Base-by-base conservation (phyloP, 2,329 filamentous ascomycete genomes). In the Neobulgaria alba region DNA sequence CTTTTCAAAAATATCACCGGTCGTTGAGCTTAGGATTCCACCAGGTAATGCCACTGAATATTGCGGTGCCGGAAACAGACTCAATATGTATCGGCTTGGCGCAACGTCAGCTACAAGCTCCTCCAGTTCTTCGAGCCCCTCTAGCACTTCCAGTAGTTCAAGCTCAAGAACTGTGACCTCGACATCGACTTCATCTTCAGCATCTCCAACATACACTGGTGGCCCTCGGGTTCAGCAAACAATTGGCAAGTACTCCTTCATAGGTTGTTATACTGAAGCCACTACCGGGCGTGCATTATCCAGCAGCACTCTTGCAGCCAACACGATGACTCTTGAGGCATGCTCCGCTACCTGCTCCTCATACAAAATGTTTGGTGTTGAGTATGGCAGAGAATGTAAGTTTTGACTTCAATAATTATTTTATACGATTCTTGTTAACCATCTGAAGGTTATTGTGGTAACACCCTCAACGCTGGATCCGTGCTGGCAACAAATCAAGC, bases 381-480 rank as follows among this genome's bases (percentile, higher is more conserved):
- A 67, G 43, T 67, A 63, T 46, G 54, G 56, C 16, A 39, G 54
- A 33, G 60, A 64, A 46, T 64, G 61, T 43, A 29, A 33, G 45
- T 45, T 10, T 4, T n/a, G 47, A 57, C 30, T n/a, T n/a, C n/a
- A n/a, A n/a, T n/a, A n/a, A 15, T 9, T 14, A 7, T 21, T 23
- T 35, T 17, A 4, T 19, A 4, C 3, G 3, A 3, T 10, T 21
- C 5, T 14, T 8, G 20, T 14, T 35, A 18, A 36, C 15, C 1
- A 33, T 32, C 23, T 26, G 7, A 20, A 47, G 44, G 43, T 29
- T 53, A 52, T 39, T 62, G 60, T 42, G 59, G 57, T 15, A 56
- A 57, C 41, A 35, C 35, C 4, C 38, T 59, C 9, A 33, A 33
- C n/a, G 29, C 39, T 9, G 48, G 46, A 15, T 50, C 47, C 38